These are phyloP conservation scores for Penicillium sp. DNA, from an alignment of 2,329 filamentous ascomycete species.

Conservation along the genomic window DNA sequence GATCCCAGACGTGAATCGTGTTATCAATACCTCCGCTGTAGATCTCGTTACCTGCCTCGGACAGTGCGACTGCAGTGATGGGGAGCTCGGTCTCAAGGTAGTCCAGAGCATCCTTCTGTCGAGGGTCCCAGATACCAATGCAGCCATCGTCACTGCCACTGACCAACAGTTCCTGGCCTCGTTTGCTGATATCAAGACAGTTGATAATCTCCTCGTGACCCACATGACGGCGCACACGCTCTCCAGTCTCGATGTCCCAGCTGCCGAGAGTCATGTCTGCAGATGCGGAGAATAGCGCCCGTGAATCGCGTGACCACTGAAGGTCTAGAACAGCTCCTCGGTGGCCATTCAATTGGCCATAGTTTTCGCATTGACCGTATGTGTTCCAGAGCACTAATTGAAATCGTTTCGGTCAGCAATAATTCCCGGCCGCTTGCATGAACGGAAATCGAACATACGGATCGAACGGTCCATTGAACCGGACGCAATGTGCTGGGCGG, in stretches of 20 bases:
- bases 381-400: constrained; percentile 84
- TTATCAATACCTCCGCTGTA: constrained; percentile 96
- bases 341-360: constrained; percentile 84
- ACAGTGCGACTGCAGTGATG: constrained; percentile 86
- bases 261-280: constrained; percentile 91
- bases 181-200: constrained; percentile 79
- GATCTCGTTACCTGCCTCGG: constrained; percentile 92
- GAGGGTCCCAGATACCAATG: constrained; percentile 94
- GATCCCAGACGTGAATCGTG: constrained; percentile 95
- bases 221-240: constrained; percentile 84
- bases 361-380: constrained; percentile 91
- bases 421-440: neutral
- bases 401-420: neutral
- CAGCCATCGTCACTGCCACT: constrained; percentile 92
- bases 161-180: constrained; percentile 86
- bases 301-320: constrained; percentile 94
- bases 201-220: constrained; percentile 98
- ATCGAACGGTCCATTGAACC: constrained; percentile 94
- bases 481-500: constrained; percentile 85
- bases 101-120: constrained; percentile 83
- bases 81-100: constrained; percentile 91
- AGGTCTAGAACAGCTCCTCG: constrained; percentile 88
- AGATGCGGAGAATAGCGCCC: constrained; percentile 86
- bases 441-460: constrained; percentile 55
- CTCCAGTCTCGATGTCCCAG: constrained; percentile 93